phyloP scores from a whole-genome alignment of 2,329 filamentous ascomycete genomes.

The Alternaria tenuissima region DNA sequence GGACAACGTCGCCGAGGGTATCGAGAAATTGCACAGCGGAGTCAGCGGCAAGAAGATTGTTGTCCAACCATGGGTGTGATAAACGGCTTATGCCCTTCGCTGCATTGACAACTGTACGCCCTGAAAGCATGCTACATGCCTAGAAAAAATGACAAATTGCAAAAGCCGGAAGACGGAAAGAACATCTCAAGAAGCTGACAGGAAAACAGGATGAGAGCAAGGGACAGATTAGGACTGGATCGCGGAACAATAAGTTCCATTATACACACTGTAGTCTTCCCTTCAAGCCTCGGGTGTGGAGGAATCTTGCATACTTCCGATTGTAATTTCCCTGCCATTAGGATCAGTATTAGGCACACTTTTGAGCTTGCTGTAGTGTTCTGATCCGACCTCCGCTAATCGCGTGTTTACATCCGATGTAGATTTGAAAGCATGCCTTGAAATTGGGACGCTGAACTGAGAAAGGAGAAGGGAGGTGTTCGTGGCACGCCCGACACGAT shows the following conservation, averaged over 20 bases:
- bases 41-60: conserved; percentile 46
- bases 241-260: not conserved
- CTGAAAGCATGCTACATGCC: not conserved
- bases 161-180: not conserved
- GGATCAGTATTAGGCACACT: not conserved
- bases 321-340: not conserved
- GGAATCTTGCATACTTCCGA: not conserved
- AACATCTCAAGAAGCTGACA: not conserved
- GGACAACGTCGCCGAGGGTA: conserved; percentile 28
- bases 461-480: not conserved
- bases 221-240: not conserved
- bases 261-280: not conserved
- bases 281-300: not conserved
- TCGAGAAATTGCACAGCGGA: conserved; percentile 35
- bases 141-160: not conserved
- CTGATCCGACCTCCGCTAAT: not conserved
- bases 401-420: not conserved
- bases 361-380: not conserved
- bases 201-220: not conserved
- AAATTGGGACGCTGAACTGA: not conserved
- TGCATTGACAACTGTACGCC: not conserved
- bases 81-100: not conserved
- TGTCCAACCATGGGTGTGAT: conserved; percentile 26
- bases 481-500: not conserved
- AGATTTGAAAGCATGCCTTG: not conserved